Conservation (phyloP, 2,329 filamentous ascomycete genomes). For the Diaporthe sp. region DNA sequence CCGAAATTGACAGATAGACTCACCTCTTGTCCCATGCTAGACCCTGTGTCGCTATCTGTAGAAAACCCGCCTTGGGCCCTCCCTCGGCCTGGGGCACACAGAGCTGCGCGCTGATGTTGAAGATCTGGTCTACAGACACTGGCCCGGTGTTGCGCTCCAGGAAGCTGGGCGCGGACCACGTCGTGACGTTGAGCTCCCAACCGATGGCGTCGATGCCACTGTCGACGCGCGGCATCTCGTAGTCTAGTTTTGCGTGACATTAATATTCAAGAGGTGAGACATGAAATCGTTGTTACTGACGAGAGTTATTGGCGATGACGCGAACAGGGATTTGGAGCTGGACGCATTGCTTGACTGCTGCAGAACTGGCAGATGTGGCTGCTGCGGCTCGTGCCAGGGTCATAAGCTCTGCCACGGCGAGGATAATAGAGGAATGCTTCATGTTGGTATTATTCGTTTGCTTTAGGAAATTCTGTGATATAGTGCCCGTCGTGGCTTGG, state of each 20-base stretch:
- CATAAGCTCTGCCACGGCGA: constrained; percentile 3
- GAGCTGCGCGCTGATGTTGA: constrained; percentile 43
- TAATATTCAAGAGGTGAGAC: not conserved
- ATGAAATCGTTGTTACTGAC: constrained; percentile 7
- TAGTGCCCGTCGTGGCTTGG: not conserved
- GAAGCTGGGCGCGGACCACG: constrained; percentile 38
- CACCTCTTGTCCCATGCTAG: constrained; percentile 62
- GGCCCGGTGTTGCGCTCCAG: constrained; percentile 35
- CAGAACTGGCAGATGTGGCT: constrained; percentile 3
- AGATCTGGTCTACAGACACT: constrained; percentile 39
- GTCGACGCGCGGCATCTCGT: constrained; percentile 44
- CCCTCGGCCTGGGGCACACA: constrained; percentile 41
- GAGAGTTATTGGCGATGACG: constrained; percentile 33
- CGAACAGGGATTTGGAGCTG: constrained; percentile 38
- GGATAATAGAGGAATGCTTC: not conserved
- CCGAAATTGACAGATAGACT: constrained; percentile 36
- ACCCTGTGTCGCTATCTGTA: constrained; percentile 58
- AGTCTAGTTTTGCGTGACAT: constrained; percentile 23
- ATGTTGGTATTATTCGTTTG: not conserved
- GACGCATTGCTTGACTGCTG: constrained; percentile 32
- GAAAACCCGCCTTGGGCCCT: constrained; percentile 40
- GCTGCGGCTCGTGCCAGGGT: not conserved
- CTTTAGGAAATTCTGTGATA: not conserved
- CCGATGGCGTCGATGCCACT: constrained; percentile 45
- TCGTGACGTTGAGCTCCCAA: constrained; percentile 43